Evolutionary conservation across 257 asterid species (phyloP).

Genomic region (Solanum lignicaule): DNA sequence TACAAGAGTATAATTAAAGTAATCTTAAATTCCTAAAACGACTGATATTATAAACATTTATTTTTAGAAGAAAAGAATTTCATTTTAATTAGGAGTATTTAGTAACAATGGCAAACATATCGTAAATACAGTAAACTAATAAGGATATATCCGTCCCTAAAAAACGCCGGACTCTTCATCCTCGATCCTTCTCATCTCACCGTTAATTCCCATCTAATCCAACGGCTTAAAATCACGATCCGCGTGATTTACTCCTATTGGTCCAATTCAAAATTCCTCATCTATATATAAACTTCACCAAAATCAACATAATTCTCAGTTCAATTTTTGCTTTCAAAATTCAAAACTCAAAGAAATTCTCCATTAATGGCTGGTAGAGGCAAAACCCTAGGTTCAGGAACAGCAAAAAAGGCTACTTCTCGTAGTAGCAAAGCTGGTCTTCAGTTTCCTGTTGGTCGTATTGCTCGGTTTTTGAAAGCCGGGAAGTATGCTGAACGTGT

Average conservation of each 20-base stretch:
- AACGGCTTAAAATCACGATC: background rate
- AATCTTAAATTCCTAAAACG: too few species aligned
- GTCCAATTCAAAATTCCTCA: background rate
- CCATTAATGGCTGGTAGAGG: slow-evolving; percentile 8
- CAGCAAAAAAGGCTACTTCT: slow-evolving; percentile 8
- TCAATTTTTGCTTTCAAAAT: background rate
- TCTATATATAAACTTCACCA: background rate
- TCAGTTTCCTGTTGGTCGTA: slow-evolving; percentile 13
- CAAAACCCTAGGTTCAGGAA: slow-evolving; percentile 8
- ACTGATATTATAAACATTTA: too few species aligned
- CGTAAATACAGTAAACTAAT: background rate
- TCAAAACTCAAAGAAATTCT: background rate
- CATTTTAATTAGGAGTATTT: too few species aligned
- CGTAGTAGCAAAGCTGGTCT: slow-evolving; percentile 14
- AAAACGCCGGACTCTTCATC: too few species aligned
- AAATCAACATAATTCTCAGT: too few species aligned
- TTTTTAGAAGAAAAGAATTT: too few species aligned
- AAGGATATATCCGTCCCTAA: background rate
- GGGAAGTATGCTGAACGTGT: slow-evolving; percentile 12
- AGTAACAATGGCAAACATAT: background rate
- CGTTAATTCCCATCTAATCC: background rate
- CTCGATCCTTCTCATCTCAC: background rate
- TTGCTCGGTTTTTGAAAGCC: slow-evolving; percentile 7
- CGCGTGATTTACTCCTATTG: background rate
- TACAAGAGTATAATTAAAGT: too few species aligned